phyloP scores from a whole-genome alignment of 345 rosid genomes.

The Isatis tinctoria region DNA sequence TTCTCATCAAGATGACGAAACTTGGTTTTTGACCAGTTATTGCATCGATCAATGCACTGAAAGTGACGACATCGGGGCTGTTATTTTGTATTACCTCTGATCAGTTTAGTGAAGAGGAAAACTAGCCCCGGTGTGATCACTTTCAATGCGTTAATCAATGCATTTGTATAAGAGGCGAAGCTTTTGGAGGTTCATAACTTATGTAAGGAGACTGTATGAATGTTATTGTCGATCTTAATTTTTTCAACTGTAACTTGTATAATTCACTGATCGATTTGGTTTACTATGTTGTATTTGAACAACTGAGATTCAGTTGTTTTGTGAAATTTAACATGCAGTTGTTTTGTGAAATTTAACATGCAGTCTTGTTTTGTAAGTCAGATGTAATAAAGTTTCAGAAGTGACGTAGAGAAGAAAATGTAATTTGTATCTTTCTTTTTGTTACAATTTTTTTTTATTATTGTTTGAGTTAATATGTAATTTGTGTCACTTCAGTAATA shows the following conservation, averaged over 20 bases:
- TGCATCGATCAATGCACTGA: slow-evolving; percentile 29
- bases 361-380: too few species aligned
- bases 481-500: too few species aligned
- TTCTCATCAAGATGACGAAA: not conserved
- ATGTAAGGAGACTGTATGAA: not conserved
- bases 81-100: not conserved
- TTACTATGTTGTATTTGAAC: too few species aligned
- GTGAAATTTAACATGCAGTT: too few species aligned
- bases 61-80: slow-evolving; percentile 19
- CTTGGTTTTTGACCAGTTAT: not conserved
- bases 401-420: too few species aligned
- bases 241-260: not conserved
- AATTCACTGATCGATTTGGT: not conserved
- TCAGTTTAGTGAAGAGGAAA: not conserved
- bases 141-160: slow-evolving; percentile 4
- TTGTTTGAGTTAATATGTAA: too few species aligned
- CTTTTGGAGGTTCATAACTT: not conserved
- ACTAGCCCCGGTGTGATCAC: not conserved
- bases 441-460: too few species aligned
- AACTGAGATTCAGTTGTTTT: too few species aligned
- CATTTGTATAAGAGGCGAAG: not conserved
- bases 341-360: too few species aligned
- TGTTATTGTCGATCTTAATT: not conserved
- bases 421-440: too few species aligned
- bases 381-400: too few species aligned